Conservation (phyloP, 1,139 yeast species). For the Diutina mesorugosa region DNA sequence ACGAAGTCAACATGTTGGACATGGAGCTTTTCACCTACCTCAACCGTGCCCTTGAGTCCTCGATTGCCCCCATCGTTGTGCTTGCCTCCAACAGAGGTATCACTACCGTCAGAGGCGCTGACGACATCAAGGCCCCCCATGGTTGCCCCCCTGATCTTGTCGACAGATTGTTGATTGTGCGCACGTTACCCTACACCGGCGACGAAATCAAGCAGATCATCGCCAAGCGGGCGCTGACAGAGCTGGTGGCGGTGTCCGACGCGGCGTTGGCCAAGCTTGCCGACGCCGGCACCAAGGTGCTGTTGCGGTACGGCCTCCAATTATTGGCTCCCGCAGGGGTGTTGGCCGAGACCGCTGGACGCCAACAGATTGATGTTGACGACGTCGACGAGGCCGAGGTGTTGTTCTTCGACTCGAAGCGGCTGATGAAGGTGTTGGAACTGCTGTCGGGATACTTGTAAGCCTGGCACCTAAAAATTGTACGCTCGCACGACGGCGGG, state of each 20-base stretch:
- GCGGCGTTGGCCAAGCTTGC: conserved; percentile 70
- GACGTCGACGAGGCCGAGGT: conserved; percentile 83
- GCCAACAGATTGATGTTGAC: conserved; percentile 50
- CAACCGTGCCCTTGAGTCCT: background rate
- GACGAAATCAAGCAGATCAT: conserved; percentile 79
- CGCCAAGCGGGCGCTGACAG: conserved; percentile 68
- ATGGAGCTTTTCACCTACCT: conserved; percentile 1
- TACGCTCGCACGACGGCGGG: background rate
- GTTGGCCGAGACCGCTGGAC: conserved; percentile 60
- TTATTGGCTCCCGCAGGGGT: conserved; percentile 85
- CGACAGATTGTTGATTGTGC: conserved; percentile 81
- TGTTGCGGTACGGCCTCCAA: conserved; percentile 86
- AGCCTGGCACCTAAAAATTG: background rate
- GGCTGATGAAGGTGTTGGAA: conserved; percentile 73
- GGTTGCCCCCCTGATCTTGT: conserved; percentile 94
- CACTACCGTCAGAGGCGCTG: conserved; percentile 86
- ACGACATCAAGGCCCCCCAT: conserved; percentile 72
- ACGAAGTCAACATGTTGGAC: conserved; percentile 2
- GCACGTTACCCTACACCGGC: conserved; percentile 75
- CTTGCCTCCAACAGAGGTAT: conserved; percentile 64
- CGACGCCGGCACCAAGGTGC: conserved; percentile 55
- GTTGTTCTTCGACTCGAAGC: conserved; percentile 77
- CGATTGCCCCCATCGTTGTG: conserved; percentile 2
- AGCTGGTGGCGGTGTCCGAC: conserved; percentile 46
- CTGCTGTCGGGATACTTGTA: conserved; percentile 35